phyloP scores from a whole-genome alignment of 1,284 basidiomycete species.

The Malassezia caprae region DNA sequence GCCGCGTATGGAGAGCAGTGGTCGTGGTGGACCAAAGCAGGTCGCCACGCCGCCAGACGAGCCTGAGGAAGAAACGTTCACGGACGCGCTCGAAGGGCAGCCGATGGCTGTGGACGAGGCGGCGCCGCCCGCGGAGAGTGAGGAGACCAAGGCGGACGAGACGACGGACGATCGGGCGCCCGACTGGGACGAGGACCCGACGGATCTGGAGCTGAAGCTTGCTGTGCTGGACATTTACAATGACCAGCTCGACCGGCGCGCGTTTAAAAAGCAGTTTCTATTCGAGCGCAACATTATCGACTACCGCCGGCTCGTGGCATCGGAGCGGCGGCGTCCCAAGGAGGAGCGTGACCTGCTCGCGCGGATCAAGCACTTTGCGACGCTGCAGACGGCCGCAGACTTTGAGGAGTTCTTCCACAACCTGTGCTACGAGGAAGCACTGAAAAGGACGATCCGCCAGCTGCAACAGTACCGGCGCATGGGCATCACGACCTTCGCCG shows the following conservation, averaged over 20 bases:
- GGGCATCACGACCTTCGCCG: constrained; percentile 40
- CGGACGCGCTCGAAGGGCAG: constrained; percentile 8
- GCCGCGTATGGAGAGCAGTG: constrained; percentile 52
- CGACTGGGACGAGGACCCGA: constrained; percentile 62
- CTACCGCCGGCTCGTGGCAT: constrained; percentile 72
- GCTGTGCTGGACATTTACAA: constrained; percentile 84
- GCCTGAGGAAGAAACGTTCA: constrained; percentile 15
- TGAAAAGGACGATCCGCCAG: constrained; percentile 34
- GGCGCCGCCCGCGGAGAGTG: background rate
- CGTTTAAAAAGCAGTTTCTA: constrained; percentile 78
- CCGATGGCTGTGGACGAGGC: constrained; percentile 14
- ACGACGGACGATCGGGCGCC: constrained; percentile 37
- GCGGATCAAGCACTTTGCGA: constrained; percentile 81
- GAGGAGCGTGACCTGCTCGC: constrained; percentile 85
- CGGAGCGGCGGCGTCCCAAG: constrained; percentile 76
- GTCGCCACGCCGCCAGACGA: constrained; percentile 22
- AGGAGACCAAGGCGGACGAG: constrained; percentile 27
- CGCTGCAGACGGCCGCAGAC: constrained; percentile 80
- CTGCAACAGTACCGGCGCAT: constrained; percentile 41
- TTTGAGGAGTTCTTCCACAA: constrained; percentile 82
- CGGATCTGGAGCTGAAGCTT: constrained; percentile 78
- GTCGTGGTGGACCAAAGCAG: constrained; percentile 54
- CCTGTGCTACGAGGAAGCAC: constrained; percentile 55
- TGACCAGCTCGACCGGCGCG: constrained; percentile 76
- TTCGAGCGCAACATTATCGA: constrained; percentile 85